These are phyloP conservation scores for Aspergillus hortae DNA, from an alignment of 2,329 filamentous ascomycete genomes.

Conservation along the genomic window DNA sequence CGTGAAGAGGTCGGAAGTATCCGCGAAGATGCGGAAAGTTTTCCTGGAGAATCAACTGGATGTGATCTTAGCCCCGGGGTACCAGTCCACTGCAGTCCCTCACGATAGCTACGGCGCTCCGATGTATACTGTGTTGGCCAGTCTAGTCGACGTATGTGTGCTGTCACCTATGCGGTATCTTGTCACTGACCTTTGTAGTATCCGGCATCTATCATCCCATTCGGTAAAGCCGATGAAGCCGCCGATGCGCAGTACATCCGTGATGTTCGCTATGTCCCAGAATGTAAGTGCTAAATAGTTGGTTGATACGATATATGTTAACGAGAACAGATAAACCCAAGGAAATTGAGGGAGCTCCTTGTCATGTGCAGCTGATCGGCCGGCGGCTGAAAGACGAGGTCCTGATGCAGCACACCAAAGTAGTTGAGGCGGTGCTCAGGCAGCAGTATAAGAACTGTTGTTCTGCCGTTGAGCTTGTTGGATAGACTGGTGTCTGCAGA, in stretches of 20 bases:
- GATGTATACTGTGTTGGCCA: conserved; percentile 20
- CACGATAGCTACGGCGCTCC: conserved; percentile 20
- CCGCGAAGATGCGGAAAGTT: conserved; percentile 10
- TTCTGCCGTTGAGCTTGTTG: too few relatives aligned
- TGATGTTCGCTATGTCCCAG: conserved; percentile 16
- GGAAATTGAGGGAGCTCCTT: conserved; percentile 18
- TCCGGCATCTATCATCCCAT: conserved; percentile 21
- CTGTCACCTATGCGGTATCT: background rate
- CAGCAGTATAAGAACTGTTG: too few relatives aligned
- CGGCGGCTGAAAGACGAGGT: conserved; percentile 21
- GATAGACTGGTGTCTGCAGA: too few relatives aligned
- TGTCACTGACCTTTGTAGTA: conserved; percentile 11
- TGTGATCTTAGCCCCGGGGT: conserved; percentile 19
- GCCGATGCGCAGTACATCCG: conserved; percentile 17
- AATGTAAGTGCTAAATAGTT: conserved; percentile 12
- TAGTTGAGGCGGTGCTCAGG: background rate
- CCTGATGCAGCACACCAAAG: conserved; percentile 12
- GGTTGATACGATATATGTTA: background rate
- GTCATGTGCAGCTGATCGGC: conserved; percentile 22
- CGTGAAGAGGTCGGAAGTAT: conserved; percentile 8
- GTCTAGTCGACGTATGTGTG: conserved; percentile 21
- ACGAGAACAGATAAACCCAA: conserved; percentile 13
- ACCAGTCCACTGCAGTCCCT: conserved; percentile 19
- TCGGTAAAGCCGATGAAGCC: conserved; percentile 12
- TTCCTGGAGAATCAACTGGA: conserved; percentile 20